phyloP scores from a whole-genome alignment of 2,329 filamentous ascomycete genomes.

The Claviceps arundinis region DNA sequence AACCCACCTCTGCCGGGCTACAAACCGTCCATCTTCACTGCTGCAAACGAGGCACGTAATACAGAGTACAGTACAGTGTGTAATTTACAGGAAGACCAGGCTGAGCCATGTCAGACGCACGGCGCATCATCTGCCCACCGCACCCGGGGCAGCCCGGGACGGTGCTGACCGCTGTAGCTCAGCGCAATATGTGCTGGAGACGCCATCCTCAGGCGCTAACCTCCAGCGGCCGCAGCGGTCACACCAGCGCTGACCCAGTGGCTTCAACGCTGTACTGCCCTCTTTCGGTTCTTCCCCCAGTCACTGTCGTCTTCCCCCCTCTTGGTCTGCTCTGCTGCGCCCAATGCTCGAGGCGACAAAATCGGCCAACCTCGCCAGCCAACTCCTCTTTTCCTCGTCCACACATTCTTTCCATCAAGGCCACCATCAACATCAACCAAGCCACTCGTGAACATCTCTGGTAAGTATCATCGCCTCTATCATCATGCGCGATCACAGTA shows the following conservation, averaged over 20 bases:
- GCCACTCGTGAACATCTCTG: conserved; percentile 19
- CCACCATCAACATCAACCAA: conserved; percentile 21
- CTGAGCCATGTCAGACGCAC: too few species aligned
- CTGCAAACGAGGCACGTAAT: too few species aligned
- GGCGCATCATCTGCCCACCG: too few species aligned
- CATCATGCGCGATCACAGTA: conserved; percentile 23
- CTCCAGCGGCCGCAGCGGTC: background rate
- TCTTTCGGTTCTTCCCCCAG: background rate
- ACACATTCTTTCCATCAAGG: conserved; percentile 24
- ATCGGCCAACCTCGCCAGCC: conserved; percentile 26
- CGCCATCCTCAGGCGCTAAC: too few species aligned
- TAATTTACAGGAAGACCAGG: too few species aligned
- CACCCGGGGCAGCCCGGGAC: too few species aligned
- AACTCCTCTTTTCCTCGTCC: conserved; percentile 31
- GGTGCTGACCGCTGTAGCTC: too few species aligned
- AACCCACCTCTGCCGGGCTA: background rate
- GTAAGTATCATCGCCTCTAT: conserved; percentile 24
- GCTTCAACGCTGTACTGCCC: too few species aligned
- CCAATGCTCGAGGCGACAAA: conserved; percentile 20
- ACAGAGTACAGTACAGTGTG: too few species aligned
- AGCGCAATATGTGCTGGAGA: too few species aligned
- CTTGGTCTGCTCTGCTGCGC: background rate
- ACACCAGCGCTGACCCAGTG: background rate
- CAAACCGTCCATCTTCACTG: too few species aligned
- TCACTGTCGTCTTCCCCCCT: background rate